Base-by-base conservation (phyloP, 495 filamentous ascomycete genomes). In the Halenospora varia region DNA sequence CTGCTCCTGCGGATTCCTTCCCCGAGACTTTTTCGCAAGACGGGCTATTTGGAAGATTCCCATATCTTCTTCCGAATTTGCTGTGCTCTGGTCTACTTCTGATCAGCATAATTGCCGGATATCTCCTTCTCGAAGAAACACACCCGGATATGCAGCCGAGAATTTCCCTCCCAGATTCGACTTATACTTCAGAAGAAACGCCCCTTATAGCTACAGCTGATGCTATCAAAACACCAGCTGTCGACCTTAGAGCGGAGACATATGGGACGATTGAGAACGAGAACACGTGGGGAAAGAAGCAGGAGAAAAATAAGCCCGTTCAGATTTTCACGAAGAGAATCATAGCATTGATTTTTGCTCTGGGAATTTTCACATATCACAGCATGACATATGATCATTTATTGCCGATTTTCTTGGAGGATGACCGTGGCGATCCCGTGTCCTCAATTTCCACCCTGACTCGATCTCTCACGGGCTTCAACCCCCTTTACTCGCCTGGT, bases 371-470 rank as follows among this genome's bases (percentile, higher is more conserved):
- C 26, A 95, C 95, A 54, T 97, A 96, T 69, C 74, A 79, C 72
- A 94, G 89, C 55, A 96, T 98, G 68, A 90, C 90, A 0, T 96
- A 94, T 60, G 94, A 98, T 72, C 89, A 96, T 67, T 75, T 97
- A 10, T 85, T 97, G 62, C 95, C 94, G 0, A 88, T 97, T 3
- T 91, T 97, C 60, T 78, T 98, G 53, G 65, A 64, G 41, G 65
- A 67, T 25, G 54, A 56, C 1, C 51, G 56, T 2, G 25, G 50
- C 10, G 25, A 18, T 2, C 24, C 44, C 19, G 20, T 41, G 11
- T 23, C 40, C 29, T 41, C 51, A 2, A 25, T 45, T 4, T 22
- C 51, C 26, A 6, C 18, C 6, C 6, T 49, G 10, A 20, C 47
- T 3, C 6, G 3, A 17, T 48, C 42, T 20, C 2, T 18, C 2